Conservation (phyloP, 1,139 yeast genomes). For the Maudiozyma humilis region DNA sequence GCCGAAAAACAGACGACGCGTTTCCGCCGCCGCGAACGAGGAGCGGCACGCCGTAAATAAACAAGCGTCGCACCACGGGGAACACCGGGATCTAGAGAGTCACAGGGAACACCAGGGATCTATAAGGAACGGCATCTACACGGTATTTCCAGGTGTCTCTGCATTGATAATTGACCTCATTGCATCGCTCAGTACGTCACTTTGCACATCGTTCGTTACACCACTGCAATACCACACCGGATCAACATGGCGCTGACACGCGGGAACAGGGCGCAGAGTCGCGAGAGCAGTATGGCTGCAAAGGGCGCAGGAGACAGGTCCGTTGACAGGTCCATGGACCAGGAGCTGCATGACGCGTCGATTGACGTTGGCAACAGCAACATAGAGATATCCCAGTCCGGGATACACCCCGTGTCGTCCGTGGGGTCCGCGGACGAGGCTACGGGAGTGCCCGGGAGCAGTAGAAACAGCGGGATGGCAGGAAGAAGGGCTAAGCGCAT, state of each 20-base stretch:
- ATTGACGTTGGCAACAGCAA: slow-evolving; percentile 4
- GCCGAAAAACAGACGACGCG: no score
- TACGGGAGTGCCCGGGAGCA: not conserved
- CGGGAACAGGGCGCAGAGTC: not conserved
- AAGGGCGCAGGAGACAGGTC: not conserved
- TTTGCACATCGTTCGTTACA: no score
- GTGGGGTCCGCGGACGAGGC: not conserved
- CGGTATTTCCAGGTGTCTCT: no score
- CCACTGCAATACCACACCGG: not conserved
- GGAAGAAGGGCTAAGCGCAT: not conserved
- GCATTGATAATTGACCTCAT: no score
- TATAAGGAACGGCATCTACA: no score
- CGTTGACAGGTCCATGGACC: not conserved
- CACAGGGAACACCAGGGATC: no score
- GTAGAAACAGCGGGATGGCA: not conserved
- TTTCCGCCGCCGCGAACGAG: no score
- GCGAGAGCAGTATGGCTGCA: not conserved
- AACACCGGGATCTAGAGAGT: no score
- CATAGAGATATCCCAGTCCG: slow-evolving; percentile 3
- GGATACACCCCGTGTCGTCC: not conserved
- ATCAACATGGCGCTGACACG: slow-evolving; percentile 2
- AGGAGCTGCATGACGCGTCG: not conserved
- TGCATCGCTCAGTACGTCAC: no score
- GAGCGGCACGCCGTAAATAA: no score
- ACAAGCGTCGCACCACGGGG: no score